phyloP scores from a whole-genome alignment of 2,329 filamentous ascomycete species.

The Fusarium mundagurra region DNA sequence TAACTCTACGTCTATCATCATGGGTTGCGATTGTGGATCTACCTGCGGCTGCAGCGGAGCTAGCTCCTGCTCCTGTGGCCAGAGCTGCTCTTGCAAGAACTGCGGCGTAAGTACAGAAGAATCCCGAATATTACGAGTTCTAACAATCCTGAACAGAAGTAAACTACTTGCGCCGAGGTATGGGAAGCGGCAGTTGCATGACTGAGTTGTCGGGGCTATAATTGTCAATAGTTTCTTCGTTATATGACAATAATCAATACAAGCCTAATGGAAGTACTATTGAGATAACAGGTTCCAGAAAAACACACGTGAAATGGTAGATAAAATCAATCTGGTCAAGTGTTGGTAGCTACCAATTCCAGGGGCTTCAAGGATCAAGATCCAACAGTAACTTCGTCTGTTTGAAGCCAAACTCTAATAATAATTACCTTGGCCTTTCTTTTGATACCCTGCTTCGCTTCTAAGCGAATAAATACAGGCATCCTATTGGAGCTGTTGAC shows the following conservation, averaged over 20 bases:
- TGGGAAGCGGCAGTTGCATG: accelerated
- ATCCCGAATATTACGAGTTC: accelerated
- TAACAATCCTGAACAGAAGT: neutral
- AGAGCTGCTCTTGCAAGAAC: conserved; percentile 15
- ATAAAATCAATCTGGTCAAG: no score
- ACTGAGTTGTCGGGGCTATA: no score
- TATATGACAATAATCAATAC: neutral
- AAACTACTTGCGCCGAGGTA: neutral
- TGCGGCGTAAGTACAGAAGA: conserved; percentile 1
- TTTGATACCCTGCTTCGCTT: neutral
- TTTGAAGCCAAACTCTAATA: neutral
- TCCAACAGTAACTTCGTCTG: no score
- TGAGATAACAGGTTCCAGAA: accelerated
- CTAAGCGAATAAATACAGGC: neutral
- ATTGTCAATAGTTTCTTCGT: neutral
- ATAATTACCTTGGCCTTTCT: no score
- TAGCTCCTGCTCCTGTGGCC: conserved; percentile 1
- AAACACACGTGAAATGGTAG: neutral
- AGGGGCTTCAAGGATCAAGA: neutral
- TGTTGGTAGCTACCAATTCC: neutral
- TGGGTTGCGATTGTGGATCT: conserved; percentile 21
- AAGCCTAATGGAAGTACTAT: accelerated
- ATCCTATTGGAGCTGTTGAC: neutral
- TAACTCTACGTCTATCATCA: neutral
- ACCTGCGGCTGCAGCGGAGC: neutral